A percentile compares a stretch with the other conserved stretches of the same genome.
phyloP scores from a whole-genome alignment of 345 rosid genomes.

The Populus tremula region DNA sequence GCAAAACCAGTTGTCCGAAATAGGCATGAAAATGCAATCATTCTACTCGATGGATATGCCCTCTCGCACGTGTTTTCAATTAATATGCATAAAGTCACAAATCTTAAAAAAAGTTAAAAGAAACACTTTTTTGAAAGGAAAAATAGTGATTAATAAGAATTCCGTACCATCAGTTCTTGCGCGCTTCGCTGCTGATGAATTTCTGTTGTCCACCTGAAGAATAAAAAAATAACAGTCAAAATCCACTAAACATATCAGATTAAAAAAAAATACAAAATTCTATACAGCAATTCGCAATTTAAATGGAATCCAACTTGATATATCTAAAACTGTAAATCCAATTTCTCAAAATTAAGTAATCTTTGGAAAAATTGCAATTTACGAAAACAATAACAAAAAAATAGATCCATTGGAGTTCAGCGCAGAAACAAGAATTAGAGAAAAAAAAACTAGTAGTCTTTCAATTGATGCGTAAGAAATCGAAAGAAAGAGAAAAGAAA shows the following conservation, averaged over 20 bases:
- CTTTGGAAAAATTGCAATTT: no score
- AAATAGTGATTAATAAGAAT: background rate
- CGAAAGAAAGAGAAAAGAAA: background rate
- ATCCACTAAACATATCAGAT: background rate
- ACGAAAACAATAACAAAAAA: background rate
- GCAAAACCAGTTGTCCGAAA: background rate
- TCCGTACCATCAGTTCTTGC: conserved; percentile 92
- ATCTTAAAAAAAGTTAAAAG: background rate
- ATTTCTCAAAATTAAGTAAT: background rate
- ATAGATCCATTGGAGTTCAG: background rate
- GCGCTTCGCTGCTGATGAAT: conserved; percentile 93
- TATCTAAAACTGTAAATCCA: background rate
- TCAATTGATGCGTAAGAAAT: background rate
- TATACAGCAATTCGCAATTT: background rate
- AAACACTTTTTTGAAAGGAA: background rate
- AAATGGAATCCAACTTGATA: background rate
- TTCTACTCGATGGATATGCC: no score
- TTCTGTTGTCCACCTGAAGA: conserved; percentile 86
- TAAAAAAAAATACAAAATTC: background rate
- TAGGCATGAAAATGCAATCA: no score
- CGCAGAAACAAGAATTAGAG: background rate
- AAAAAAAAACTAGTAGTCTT: no score
- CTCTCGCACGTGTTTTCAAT: no score
- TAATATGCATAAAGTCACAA: background rate
- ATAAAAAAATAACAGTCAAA: background rate